phyloP scores from a whole-genome alignment of 371 early-diverging fungal species.

The Actinomortierella wolfii region DNA sequence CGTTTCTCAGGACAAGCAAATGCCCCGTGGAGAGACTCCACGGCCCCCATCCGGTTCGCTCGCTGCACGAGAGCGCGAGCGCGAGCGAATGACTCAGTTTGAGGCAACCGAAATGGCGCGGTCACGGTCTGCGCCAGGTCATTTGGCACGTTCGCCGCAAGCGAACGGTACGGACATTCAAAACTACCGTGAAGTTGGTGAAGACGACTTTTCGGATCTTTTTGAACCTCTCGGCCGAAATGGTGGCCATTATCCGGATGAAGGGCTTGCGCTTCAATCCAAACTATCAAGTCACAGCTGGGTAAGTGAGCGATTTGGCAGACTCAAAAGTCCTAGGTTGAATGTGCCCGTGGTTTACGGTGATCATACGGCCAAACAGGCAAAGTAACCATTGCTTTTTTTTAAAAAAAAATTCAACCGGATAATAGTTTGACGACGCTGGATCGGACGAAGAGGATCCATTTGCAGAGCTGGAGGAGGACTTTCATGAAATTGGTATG shows the following conservation, averaged over 20 bases:
- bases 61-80: too few species aligned
- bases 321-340: too few species aligned
- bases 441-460: slow-evolving; percentile 56
- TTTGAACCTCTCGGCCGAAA: slow-evolving; percentile 22
- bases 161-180: slow-evolving; percentile 23
- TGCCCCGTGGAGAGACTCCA: too few species aligned
- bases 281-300: slow-evolving; percentile 41
- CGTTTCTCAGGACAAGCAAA: background rate
- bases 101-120: slow-evolving; percentile 28
- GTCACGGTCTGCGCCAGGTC: slow-evolving; percentile 28
- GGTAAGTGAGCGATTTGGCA: too few species aligned
- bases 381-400: too few species aligned
- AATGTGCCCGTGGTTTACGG: too few species aligned
- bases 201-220: slow-evolving; percentile 46
- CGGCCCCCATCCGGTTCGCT: too few species aligned
- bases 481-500: slow-evolving; percentile 49
- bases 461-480: slow-evolving; percentile 54
- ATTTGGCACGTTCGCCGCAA: slow-evolving; percentile 16
- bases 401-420: too few species aligned
- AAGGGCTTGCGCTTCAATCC: slow-evolving; percentile 26
- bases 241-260: slow-evolving; percentile 18
- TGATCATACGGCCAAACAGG: too few species aligned
- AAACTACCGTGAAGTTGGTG: slow-evolving; percentile 43
- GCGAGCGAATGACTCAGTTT: too few species aligned
- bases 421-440: slow-evolving; percentile 41